Conservation (phyloP, 768 basidiomycete genomes). For the Hericium alpestre region DNA sequence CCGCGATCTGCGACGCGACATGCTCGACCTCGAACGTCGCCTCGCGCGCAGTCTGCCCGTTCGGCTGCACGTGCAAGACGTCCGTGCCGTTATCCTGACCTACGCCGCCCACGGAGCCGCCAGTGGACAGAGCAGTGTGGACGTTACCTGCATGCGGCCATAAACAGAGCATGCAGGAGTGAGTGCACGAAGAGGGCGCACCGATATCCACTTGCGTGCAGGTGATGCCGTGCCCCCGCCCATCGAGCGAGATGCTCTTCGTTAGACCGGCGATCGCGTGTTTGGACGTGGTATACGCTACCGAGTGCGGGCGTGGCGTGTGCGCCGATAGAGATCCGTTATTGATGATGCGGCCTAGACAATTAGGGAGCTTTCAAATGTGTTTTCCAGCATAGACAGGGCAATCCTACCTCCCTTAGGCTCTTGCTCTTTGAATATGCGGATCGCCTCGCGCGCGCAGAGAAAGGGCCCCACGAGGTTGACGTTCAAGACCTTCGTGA, state of each 20-base stretch:
- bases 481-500: conserved; percentile 45
- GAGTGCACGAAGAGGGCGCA: background rate
- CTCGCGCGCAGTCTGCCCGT: conserved; percentile 49
- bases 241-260: conserved; percentile 41
- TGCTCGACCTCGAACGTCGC: conserved; percentile 61
- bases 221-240: background rate
- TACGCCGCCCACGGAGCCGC: conserved; percentile 52
- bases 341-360: conserved; percentile 66
- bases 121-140: background rate
- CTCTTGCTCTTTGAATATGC: conserved; percentile 58
- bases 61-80: conserved; percentile 50
- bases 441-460: conserved; percentile 68
- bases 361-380: background rate
- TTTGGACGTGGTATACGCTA: conserved; percentile 68
- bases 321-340: conserved; percentile 75
- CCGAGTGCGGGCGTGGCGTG: conserved; percentile 51
- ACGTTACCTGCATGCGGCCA: background rate
- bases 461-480: conserved; percentile 69
- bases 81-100: conserved; percentile 62
- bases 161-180: no score
- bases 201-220: background rate
- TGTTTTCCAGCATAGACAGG: background rate
- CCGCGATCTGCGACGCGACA: conserved; percentile 61
- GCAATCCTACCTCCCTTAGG: conserved; percentile 25
- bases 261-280: conserved; percentile 73